Base-by-base conservation (phyloP, 78 protist genomes). In the Capsaspora owczarzaki region DNA sequence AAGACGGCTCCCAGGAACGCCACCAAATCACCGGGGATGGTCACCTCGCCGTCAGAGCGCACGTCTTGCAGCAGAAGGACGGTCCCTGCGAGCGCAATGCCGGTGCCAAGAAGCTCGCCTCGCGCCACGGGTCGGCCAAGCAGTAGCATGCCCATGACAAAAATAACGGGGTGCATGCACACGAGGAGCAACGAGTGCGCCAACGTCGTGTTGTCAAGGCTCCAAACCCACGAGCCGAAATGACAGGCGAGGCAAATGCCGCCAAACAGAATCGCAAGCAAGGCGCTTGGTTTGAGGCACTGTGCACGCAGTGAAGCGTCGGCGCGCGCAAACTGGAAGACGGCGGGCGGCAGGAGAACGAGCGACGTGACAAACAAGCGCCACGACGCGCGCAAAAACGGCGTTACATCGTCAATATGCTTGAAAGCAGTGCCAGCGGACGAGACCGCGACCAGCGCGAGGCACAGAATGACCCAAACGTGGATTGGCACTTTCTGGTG, bases 131-230 rank as follows among this genome's bases (percentile, higher is more conserved):
- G 86, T 19, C 61, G 70, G 33, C 83, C 79, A 20, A 68, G 43
- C 0, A 80, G 44, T 16, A 83, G 22, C 79, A 61, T 82, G 4
- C 63, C 76, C 0, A 69, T 49, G 27, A 84, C 84, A 16, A 88
- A 51, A 76, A 88, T 46, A 40, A 88, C 35, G 10, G 91, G 88
- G 0, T 68, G 75, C 23, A 83, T 61, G 29, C 83, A 76, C 12
- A 88, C 87, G 76, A 88, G 78, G 25, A 88, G 84, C 41, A 88
- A 78, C 41, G 81, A 47, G 69, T 83, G 88, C 2, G 91, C 29
- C 53, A 88, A 42, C 16, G 85, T 49, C 29, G 91, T 88, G 56
- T 74, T 31, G 81, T 79, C 80, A 31, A 88, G 51, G 31, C 72
- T 42, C 29, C 35, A 61, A 1, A 88, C 46, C 91, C 91, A 88